A percentile compares a stretch with the other conserved stretches of the same genome.
Conservation (phyloP, 1,284 basidiomycete genomes). For the Testicularia cyperi region DNA sequence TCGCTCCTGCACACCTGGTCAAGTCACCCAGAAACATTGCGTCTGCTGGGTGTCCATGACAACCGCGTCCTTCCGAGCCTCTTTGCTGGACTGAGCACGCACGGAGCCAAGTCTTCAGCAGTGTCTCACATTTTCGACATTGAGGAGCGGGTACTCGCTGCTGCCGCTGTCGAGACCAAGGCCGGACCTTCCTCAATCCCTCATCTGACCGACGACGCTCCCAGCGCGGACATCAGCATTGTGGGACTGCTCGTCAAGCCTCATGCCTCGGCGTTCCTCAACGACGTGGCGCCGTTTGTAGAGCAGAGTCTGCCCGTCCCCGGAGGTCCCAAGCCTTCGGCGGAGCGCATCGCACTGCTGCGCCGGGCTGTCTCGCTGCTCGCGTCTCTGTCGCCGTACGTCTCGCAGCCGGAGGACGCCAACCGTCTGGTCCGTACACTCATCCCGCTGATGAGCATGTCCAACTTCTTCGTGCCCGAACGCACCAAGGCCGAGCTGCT, state of each 20-base stretch:
- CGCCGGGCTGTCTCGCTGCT: conserved; percentile 82
- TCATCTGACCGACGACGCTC: conserved; percentile 60
- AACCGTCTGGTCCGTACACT: conserved; percentile 74
- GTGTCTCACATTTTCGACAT: conserved; percentile 82
- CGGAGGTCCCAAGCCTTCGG: conserved; percentile 65
- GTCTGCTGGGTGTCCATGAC: conserved; percentile 74
- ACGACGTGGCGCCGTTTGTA: conserved; percentile 67
- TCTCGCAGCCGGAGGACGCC: conserved; percentile 73
- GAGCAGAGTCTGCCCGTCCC: conserved; percentile 65
- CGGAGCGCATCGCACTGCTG: conserved; percentile 69
- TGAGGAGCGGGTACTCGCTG: conserved; percentile 71
- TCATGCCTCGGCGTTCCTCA: conserved; percentile 74
- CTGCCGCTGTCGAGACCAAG: conserved; percentile 11
- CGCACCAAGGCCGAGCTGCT: conserved; percentile 83
- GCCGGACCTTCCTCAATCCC: not conserved
- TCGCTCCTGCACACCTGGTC: conserved; percentile 85
- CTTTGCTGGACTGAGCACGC: conserved; percentile 77
- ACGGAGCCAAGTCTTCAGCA: conserved; percentile 83
- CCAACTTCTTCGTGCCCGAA: conserved; percentile 77
- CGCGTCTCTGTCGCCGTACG: conserved; percentile 75
- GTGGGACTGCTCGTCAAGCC: conserved; percentile 68
- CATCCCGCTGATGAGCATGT: conserved; percentile 77
- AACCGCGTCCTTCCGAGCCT: conserved; percentile 72
- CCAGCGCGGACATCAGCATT: not conserved
- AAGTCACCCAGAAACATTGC: conserved; percentile 66